phyloP scores from a whole-genome alignment of 164 flowering plant genomes.

The Annona squamosa region DNA sequence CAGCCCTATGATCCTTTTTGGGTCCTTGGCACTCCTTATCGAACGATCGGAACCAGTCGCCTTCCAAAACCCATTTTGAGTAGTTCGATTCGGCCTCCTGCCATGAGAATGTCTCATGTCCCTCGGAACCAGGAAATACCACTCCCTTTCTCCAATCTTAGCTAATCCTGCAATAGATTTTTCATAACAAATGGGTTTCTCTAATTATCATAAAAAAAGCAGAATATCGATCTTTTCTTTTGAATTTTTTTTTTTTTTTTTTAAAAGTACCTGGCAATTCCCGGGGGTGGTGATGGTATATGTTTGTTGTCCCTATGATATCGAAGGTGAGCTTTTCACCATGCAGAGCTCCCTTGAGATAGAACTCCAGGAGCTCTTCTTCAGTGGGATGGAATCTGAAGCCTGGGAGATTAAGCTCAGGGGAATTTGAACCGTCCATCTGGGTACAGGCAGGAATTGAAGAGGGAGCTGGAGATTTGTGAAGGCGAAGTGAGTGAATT shows the following conservation, averaged over 20 bases:
- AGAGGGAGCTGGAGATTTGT: background rate
- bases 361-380: constrained; percentile 79
- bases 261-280: constrained; percentile 61
- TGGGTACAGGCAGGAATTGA: background rate
- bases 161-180: constrained; percentile 45
- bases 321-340: constrained; percentile 43
- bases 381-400: constrained; percentile 93
- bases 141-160: constrained; percentile 84
- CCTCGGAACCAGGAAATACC: constrained; percentile 93
- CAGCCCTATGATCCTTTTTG: constrained; percentile 53
- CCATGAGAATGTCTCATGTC: constrained; percentile 66
- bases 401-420: constrained; percentile 60
- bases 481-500: too few relatives aligned
- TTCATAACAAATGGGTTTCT: too few relatives aligned
- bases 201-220: too few relatives aligned
- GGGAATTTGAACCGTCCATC: background rate
- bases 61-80: constrained; percentile 84
- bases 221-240: background rate
- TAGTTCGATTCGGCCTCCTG: constrained; percentile 87
- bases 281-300: constrained; percentile 70
- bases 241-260: background rate
- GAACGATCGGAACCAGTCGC: constrained; percentile 89
- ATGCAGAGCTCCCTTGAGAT: constrained; percentile 46
- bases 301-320: constrained; percentile 62
- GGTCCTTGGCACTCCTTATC: constrained; percentile 44